phyloP scores from a whole-genome alignment of 371 early-diverging fungal genomes.

The Syncephalastrum sp. region DNA sequence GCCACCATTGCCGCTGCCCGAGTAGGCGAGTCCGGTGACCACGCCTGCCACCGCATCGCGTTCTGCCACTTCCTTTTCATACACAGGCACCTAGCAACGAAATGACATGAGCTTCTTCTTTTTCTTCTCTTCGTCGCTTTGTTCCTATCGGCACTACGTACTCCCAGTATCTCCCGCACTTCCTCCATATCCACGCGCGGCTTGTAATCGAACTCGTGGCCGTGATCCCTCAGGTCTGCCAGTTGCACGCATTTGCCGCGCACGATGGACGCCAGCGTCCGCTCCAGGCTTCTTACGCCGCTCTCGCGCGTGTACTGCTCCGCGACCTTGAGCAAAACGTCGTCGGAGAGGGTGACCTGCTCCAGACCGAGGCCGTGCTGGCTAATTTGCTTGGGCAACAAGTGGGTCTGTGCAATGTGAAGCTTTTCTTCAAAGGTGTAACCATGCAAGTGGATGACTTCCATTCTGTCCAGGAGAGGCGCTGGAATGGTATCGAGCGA shows the following conservation, averaged over 20 bases:
- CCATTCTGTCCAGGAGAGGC: constrained; percentile 88
- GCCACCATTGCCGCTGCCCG: constrained; percentile 74
- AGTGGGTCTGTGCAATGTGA: constrained; percentile 49
- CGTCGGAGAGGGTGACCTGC: constrained; percentile 55
- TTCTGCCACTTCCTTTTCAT: constrained; percentile 69
- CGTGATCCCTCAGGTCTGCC: constrained; percentile 35
- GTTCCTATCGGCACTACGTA: constrained; percentile 12
- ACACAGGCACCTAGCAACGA: constrained; percentile 26
- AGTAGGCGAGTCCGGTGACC: constrained; percentile 83
- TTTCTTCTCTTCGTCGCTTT: too few species aligned
- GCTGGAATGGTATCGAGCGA: constrained; percentile 74
- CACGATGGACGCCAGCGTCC: constrained; percentile 75
- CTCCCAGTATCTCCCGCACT: constrained; percentile 67
- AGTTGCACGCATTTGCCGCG: constrained; percentile 74
- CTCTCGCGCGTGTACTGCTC: constrained; percentile 84
- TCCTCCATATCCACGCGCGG: constrained; percentile 32
- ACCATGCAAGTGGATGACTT: constrained; percentile 77
- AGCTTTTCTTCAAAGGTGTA: constrained; percentile 86
- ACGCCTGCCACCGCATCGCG: constrained; percentile 71
- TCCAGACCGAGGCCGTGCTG: constrained; percentile 61
- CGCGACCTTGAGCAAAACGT: constrained; percentile 60
- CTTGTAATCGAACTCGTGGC: constrained; percentile 18
- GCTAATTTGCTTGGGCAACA: constrained; percentile 70
- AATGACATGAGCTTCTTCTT: too few species aligned
- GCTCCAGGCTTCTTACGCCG: constrained; percentile 80